phyloP scores from a whole-genome alignment of 257 asterid species.

The Sherardia arvensis region DNA sequence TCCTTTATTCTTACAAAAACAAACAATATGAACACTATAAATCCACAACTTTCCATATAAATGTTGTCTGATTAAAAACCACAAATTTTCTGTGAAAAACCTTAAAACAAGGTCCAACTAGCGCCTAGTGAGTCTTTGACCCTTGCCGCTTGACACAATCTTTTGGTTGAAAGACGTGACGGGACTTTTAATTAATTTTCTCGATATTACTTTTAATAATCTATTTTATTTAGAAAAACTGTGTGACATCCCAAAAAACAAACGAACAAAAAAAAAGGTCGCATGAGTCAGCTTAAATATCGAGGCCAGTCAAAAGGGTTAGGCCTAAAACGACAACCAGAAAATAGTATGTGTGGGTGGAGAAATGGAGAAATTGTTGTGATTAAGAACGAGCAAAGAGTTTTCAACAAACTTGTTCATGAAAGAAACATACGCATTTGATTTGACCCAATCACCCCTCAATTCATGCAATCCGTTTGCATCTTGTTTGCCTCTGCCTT shows the following conservation, averaged over 20 bases:
- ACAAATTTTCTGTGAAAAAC: too few relatives aligned
- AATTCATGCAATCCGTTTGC: not conserved
- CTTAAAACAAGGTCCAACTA: not conserved
- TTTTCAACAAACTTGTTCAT: slow-evolving; percentile 12
- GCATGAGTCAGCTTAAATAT: not conserved
- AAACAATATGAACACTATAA: too few relatives aligned
- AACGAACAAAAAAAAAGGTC: not conserved
- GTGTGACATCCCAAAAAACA: not conserved
- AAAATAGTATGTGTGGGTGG: not conserved
- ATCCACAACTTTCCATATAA: too few relatives aligned
- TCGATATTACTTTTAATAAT: not conserved
- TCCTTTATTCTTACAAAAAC: too few relatives aligned
- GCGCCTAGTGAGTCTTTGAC: not conserved
- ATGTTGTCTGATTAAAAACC: too few relatives aligned
- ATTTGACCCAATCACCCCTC: slow-evolving; percentile 5
- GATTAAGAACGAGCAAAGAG: not conserved
- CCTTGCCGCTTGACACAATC: not conserved
- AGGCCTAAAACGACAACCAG: slow-evolving; percentile 10
- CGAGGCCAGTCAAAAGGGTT: not conserved
- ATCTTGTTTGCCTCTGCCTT: not conserved
- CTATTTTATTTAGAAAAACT: too few relatives aligned
- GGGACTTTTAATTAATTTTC: too few relatives aligned
- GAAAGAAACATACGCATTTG: not conserved
- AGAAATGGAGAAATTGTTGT: too few relatives aligned
- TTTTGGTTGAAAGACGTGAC: not conserved